Evolutionary conservation across 495 filamentous ascomycete species (phyloP), one percentile per base, ranked within the genome.

Genomic region (Penicillium riverlandense): DNA sequence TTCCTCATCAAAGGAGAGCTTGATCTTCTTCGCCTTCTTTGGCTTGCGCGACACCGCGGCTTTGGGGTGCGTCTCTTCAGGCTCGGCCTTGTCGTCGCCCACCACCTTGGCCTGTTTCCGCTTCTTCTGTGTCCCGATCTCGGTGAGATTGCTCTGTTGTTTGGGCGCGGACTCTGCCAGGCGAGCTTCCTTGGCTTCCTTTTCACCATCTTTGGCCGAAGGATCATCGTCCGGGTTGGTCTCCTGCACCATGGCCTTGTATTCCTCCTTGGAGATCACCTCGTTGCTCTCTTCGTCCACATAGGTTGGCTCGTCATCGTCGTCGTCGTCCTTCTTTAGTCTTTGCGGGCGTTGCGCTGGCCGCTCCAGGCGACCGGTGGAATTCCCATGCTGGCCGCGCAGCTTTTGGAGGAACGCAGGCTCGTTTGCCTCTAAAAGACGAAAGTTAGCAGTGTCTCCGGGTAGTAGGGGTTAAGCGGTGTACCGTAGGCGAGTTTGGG

Each of bases 401-500:
- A 76, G 62, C 44, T 59, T 66, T 42, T 67, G 69, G n/a, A 76
- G 55, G 45, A 76, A 76, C 5, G 69, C 62, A 12, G 72, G 72
- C 48, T 74, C 63, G 15, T 72, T 66, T 38, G 60, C 53, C 28
- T 74, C 72, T 75, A 42, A 15, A 30, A 27, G 33, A 27, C 13
- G 5, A 29, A 6, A 34, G 3, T 11, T 2, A 32, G 1, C 4
- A 3, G 22, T 22, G 0, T 2, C 2, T 22, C 22, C 22, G 22
- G 22, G 22, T 22, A 3, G 6, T 4, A 22, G 22, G 4, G 22
- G 22, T 22, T 4, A 22, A 22, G 22, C 22, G 9, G 37, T 57
- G 11, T 61, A 75, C 71, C 71, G 45, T 76, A 76, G 43, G 61
- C 58, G 41, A 76, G 65, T 46, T 76, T 75, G 10, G 69, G 52